A percentile compares a stretch with the other conserved stretches of the same genome.
These are phyloP conservation scores for Coniochaeta sp. DNA, from an alignment of 2,329 filamentous ascomycete genomes.

Conservation along the genomic window DNA sequence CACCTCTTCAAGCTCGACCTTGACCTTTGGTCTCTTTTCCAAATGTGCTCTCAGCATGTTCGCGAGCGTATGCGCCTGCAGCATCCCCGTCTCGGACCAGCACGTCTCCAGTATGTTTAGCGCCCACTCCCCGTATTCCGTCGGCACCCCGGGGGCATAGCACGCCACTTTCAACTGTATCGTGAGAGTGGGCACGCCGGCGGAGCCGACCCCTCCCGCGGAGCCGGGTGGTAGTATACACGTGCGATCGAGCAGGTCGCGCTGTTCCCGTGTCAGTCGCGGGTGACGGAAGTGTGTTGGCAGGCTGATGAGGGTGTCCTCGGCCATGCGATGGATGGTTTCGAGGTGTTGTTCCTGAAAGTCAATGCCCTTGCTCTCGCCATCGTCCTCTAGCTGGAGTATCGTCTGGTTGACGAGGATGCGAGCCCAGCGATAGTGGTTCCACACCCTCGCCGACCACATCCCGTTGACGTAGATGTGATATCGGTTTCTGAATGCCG, in stretches of 20 bases:
- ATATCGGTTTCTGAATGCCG: constrained; percentile 44
- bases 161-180: constrained; percentile 41
- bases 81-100: constrained; percentile 44
- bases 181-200: constrained; percentile 39
- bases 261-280: constrained; percentile 20
- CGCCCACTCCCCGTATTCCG: constrained; percentile 36
- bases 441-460: constrained; percentile 49
- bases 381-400: constrained; percentile 27
- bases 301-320: constrained; percentile 37
- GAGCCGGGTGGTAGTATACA: constrained; percentile 5
- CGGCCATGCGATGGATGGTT: constrained; percentile 29
- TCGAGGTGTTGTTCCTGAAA: constrained; percentile 19
- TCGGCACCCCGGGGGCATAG: constrained; percentile 37
- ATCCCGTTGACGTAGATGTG: constrained; percentile 45
- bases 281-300: constrained; percentile 48
- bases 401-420: constrained; percentile 46
- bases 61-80: constrained; percentile 37
- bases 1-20: not conserved
- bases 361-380: not conserved
- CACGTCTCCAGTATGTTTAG: constrained; percentile 38
- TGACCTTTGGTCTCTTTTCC: not conserved
- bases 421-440: constrained; percentile 52
- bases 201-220: constrained; percentile 37
- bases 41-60: constrained; percentile 14
- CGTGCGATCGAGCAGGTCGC: constrained; percentile 25